Evolutionary conservation across 2,329 filamentous ascomycete genomes (phyloP).

Genomic region (Orbilia oligospora): DNA sequence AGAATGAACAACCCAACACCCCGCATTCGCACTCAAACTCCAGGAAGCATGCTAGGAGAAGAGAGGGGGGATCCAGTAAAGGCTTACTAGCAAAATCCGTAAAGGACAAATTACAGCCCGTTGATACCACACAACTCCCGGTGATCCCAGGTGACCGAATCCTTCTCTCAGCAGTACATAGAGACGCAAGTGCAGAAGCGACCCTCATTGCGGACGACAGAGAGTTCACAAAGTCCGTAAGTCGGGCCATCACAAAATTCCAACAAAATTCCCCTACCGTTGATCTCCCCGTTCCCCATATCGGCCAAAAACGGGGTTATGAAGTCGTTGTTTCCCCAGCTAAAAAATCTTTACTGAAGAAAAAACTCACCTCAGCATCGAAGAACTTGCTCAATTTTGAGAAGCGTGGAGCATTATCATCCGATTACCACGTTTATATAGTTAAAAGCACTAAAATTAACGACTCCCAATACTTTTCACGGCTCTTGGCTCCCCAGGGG

Average conservation of each 20-base stretch:
- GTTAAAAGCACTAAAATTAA: background rate
- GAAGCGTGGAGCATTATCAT: constrained; percentile 5
- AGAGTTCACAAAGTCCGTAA: constrained; percentile 23
- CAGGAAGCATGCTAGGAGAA: background rate
- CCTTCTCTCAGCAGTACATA: background rate
- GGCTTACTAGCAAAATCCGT: background rate
- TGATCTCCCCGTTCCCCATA: background rate
- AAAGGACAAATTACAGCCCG: background rate
- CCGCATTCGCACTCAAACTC: background rate
- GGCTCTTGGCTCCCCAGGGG: background rate
- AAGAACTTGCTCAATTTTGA: constrained; percentile 13
- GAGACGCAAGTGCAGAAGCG: background rate
- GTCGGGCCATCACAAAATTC: constrained; percentile 18
- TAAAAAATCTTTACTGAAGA: constrained; percentile 4
- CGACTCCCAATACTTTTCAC: background rate
- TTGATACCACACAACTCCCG: background rate
- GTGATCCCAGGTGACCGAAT: background rate
- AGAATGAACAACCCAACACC: background rate
- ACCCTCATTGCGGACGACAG: constrained; percentile 1
- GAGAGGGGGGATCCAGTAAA: background rate
- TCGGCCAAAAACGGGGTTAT: constrained; percentile 1
- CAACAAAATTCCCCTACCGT: constrained; percentile 2
- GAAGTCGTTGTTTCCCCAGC: background rate
- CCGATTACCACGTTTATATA: constrained; percentile 11
- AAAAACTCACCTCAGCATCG: constrained; percentile 1